Evolutionary conservation across 2,329 filamentous ascomycete species (phyloP).

Genomic region (Leptographium galeiforme): DNA sequence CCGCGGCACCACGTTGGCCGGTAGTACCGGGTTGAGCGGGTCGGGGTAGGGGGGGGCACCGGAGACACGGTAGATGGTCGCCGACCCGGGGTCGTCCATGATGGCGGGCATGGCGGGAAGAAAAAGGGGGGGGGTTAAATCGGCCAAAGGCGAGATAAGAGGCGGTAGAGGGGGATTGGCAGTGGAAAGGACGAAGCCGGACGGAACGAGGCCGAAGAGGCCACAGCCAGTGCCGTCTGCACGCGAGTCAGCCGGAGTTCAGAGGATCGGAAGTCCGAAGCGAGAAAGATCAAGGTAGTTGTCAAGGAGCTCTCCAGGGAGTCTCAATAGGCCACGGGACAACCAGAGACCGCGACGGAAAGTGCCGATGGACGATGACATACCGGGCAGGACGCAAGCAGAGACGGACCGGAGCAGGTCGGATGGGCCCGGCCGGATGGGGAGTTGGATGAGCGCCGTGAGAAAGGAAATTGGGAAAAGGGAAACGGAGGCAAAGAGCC

Average conservation of each 20-base stretch:
- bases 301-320: neutral
- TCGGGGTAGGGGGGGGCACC: conserved; percentile 53
- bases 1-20: conserved; percentile 54
- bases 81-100: conserved; percentile 60
- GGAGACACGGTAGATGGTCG: conserved; percentile 57
- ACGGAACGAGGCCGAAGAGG: neutral
- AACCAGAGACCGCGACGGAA: no score
- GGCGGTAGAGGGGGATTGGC: neutral
- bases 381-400: no score
- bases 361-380: no score
- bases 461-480: no score
- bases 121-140: neutral
- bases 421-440: no score
- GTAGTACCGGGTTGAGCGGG: conserved; percentile 47
- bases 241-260: neutral
- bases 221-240: neutral
- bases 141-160: neutral
- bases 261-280: no score
- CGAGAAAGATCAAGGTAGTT: neutral
- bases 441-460: no score
- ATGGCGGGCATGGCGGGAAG: conserved; percentile 53
- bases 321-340: no score
- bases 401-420: no score
- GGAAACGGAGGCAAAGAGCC: no score
- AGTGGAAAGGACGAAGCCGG: neutral